A percentile compares a stretch with the other conserved stretches of the same genome.
These are phyloP conservation scores for Solanum gandarillasii DNA, from an alignment of 257 asterid species.

Conservation along the genomic window DNA sequence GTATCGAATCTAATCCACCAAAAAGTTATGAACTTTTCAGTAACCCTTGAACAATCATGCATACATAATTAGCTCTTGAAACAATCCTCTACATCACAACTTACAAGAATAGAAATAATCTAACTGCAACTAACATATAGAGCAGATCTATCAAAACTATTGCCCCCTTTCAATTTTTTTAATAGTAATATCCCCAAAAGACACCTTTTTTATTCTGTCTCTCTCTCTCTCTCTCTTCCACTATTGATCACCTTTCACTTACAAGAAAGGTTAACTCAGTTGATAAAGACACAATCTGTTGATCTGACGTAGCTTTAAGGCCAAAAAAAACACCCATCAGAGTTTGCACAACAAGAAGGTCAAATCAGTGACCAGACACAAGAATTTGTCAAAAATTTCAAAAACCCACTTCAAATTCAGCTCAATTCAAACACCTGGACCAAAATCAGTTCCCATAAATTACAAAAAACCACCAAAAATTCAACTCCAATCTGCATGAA, in stretches of 20 bases:
- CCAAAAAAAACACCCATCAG: neutral
- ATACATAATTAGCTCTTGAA: neutral
- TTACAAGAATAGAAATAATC: neutral
- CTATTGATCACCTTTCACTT: neutral
- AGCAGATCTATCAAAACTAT: neutral
- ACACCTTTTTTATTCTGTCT: neutral
- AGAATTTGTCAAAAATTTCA: neutral
- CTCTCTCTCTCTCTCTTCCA: neutral
- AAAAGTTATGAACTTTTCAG: neutral
- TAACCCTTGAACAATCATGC: neutral
- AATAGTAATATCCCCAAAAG: neutral
- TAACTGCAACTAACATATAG: neutral
- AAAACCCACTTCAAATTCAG: neutral
- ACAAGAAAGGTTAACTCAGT: neutral
- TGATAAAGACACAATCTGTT: neutral
- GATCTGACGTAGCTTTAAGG: neutral
- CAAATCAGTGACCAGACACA: neutral
- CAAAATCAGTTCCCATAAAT: neutral
- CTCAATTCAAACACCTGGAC: neutral
- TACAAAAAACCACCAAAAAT: neutral
- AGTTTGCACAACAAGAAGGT: neutral
- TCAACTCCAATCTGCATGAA: neutral
- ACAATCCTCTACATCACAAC: neutral
- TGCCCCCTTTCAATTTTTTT: neutral
- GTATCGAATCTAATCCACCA: neutral